Evolutionary conservation across 306 rosid genomes (phyloP).

Genomic region (Pyrus pyrifolia): DNA sequence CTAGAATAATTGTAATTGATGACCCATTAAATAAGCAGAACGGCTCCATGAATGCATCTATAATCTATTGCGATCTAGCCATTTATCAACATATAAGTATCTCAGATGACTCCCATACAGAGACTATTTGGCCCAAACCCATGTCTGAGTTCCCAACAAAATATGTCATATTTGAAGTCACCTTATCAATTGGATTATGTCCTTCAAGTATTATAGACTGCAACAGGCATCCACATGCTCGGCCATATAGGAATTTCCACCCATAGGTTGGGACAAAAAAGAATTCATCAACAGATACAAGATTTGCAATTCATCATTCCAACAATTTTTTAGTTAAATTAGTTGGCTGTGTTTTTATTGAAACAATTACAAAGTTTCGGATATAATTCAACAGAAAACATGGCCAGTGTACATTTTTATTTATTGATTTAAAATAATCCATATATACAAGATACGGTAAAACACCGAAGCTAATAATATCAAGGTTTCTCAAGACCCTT

Average conservation of each 20-base stretch:
- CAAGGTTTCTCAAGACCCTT: background rate
- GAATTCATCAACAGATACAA: background rate
- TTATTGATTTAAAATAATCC: background rate
- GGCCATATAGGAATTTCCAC: background rate
- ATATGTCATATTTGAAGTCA: background rate
- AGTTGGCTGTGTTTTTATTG: background rate
- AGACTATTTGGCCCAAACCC: background rate
- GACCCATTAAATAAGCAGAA: background rate
- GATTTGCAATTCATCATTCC: background rate
- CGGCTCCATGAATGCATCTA: background rate
- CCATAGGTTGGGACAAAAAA: background rate
- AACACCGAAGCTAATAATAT: background rate
- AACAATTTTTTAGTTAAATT: background rate
- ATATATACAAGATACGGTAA: background rate
- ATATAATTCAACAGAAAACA: background rate
- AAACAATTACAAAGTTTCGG: background rate
- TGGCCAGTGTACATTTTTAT: background rate
- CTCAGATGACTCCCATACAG: background rate
- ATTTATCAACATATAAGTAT: background rate
- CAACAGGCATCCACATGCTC: background rate
- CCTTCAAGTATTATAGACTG: background rate
- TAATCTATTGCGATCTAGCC: background rate
- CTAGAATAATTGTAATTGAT: background rate
- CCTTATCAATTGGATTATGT: background rate
- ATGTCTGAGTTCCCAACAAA: background rate